Evolutionary conservation across 2,329 filamentous ascomycete species (phyloP), one percentile per base, ranked within the genome.

Genomic region (Arthrobotrys sinensis): DNA sequence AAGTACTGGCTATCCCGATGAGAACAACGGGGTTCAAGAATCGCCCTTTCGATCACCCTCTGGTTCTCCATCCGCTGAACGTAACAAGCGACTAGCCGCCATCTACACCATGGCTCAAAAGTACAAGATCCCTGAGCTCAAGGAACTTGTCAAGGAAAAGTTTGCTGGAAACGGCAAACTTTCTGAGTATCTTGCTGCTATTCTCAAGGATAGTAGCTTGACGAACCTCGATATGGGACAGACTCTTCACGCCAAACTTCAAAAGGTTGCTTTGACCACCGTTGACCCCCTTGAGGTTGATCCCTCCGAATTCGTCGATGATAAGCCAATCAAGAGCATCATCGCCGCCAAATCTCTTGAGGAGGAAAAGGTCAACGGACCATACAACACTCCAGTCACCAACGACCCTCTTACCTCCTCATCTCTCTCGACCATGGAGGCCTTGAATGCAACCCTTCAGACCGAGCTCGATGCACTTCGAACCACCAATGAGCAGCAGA

Each of bases 71-170:
- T 52, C 65, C 1, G 46, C 40, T 28, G 48, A 53, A 12, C 63
- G 21, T 21, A 52, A 63, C 16, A 62, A 64, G 45, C 28, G 24
- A 12, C 71, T 76, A 1, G 71, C 64, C 32, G 11, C 63, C 0
- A 28, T 76, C n/a, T 76, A 63, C n/a, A 68, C 52, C 3, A 36
- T 75, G 10, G 70, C 70, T 5, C 70, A 75, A 28, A 75, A 52
- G 34, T 66, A 67, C 40, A 75, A 67, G 16, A 66, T 75, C 12
- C 3, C 28, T 4, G 40, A 45, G 5, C 62, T 75, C 16, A 66
- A 62, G 19, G 60, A 66, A 4, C 40, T 75, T 24, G 62, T 66
- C n/a, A 28, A 75, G 16, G 19, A 52, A 14, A 75, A 66, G 48
- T 75, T 64, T 24, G 60, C 62, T 1, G 3, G 38, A 28, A 10